Base-by-base conservation (phyloP, 352 stramenopile species). In the Pythium dissimile region DNA sequence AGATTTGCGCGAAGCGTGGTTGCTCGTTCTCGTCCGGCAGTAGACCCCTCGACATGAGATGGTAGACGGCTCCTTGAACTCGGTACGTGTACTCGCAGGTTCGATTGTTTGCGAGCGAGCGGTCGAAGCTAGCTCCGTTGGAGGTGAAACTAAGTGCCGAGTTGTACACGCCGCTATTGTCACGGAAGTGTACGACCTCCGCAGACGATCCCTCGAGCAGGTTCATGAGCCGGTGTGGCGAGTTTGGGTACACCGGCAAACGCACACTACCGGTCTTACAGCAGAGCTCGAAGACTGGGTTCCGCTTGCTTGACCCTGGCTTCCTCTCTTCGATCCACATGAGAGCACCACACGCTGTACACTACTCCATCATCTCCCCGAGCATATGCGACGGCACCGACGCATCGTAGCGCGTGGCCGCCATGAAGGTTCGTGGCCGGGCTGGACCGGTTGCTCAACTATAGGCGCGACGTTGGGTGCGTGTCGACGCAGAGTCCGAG, bases 91-190 rank as follows among this genome's bases (percentile, higher is more conserved):
- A 56, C 26, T 56, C 28, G 13, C 54, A 8, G 30, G 30, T 10
- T n/a, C 30, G 11, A 28, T 37, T 35, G 15, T 54, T 54, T 13
- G 41, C 34, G 5, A 54, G 53, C 3, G 53, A 38, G 7, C 42
- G 43, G 31, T 61, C 53, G n/a, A 38, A 44, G 42, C 26, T 53
- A 1, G 41, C 41, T 30, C 53, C 53, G 38, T 30, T 54, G 15
- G 43, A 61, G 1, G 53, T 52, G 43, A 61, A 61, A 11, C 53
- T 43, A 45, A 61, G 46, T n/a, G 41, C 53, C 8, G 53, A 60
- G 20, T 60, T 53, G 41, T 35, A 39, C 11, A 30, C 24, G 6
- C 39, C 38, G 12, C 50, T 41, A 39, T 43, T 59, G 2, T 51
- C 27, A 5, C 52, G 39, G 30, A 37, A 59, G 41, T 50, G 39